Evolutionary conservation across 768 basidiomycete species (phyloP), one percentile per base, ranked within the genome.

Genomic region (Heimioporus sp.): DNA sequence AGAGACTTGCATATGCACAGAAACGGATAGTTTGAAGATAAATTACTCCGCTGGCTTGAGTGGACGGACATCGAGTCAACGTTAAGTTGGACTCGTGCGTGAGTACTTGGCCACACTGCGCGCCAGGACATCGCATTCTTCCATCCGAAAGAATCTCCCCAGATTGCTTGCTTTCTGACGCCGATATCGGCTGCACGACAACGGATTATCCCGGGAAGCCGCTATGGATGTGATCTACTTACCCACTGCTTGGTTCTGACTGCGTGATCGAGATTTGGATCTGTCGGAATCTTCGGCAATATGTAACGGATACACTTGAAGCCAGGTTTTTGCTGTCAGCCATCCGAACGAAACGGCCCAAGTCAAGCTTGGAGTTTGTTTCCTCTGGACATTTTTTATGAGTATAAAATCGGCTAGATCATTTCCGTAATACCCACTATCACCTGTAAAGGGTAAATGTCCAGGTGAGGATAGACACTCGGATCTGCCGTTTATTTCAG

Each of bases 181-280:
- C 30, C 28, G 30, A 20, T 31, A 76, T 64, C 69, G 79, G 74
- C 42, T 86, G 74, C 52, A 67, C 16, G 64, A 9, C 73, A 79
- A 30, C 80, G 62, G 61, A 86, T 79, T 17, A 80, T 83, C 11
- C 80, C 76, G 31, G 75, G 74, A 68, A 85, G 37, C 15, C 16
- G 15, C 13, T 19, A 43, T 40, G 16, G 20, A 24, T 21, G 9
- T 32, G 19, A 16, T 17, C 30, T 4, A 12, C 59, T 52, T 36
- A 60, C 59, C 43, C 11, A 8, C 11, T 43, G 12, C 34, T 13
- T 4, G 8, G 9, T n/a, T 28, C 9, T n/a, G 41, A n/a, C 3
- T 39, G 17, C 24, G 20, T 43, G 40, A 20, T 7, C 17, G 28
- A 7, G 45, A 47, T 31, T 28, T 17, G 17, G 30, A 46, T 9